These are phyloP conservation scores for Myxozyma sirexii DNA, from an alignment of 805 yeast genomes.

Conservation along the genomic window DNA sequence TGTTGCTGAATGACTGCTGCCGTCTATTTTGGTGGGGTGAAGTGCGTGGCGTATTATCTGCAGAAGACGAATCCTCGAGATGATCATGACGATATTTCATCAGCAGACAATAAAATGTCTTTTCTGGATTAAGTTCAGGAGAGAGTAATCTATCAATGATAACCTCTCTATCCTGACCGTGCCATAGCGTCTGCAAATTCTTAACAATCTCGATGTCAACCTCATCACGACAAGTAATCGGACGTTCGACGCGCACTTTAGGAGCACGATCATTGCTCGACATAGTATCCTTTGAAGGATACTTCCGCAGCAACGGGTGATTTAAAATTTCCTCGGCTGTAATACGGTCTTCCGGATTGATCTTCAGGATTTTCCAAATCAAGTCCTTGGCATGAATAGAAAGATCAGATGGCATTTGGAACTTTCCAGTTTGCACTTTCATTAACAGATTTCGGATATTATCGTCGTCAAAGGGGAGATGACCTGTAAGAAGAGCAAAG, in stretches of 20 bases:
- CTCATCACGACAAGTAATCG: constrained; percentile 47
- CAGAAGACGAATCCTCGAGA: constrained; percentile 35
- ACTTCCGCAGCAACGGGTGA: constrained; percentile 82
- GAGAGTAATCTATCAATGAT: constrained; percentile 58
- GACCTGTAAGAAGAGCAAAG: constrained; percentile 91
- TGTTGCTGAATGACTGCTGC: neutral
- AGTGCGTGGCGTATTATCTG: constrained; percentile 18
- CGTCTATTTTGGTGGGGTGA: constrained; percentile 9
- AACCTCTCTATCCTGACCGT: constrained; percentile 62
- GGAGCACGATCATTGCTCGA: neutral
- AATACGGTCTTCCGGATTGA: constrained; percentile 79
- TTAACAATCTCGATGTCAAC: constrained; percentile 75
- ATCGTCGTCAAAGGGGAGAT: constrained; percentile 95
- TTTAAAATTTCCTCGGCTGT: constrained; percentile 70
- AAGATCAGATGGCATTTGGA: constrained; percentile 76
- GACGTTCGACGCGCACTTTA: constrained; percentile 40
- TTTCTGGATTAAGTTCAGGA: constrained; percentile 67
- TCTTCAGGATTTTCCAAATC: constrained; percentile 75
- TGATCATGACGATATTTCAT: constrained; percentile 76
- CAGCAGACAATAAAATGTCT: constrained; percentile 75
- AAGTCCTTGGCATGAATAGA: constrained; percentile 86
- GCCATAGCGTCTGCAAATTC: constrained; percentile 78
- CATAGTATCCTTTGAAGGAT: constrained; percentile 42
- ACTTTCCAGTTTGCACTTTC: constrained; percentile 90
- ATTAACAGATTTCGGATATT: constrained; percentile 82